phyloP scores from a whole-genome alignment of 2,329 filamentous ascomycete species.

The Trichothecium roseum region DNA sequence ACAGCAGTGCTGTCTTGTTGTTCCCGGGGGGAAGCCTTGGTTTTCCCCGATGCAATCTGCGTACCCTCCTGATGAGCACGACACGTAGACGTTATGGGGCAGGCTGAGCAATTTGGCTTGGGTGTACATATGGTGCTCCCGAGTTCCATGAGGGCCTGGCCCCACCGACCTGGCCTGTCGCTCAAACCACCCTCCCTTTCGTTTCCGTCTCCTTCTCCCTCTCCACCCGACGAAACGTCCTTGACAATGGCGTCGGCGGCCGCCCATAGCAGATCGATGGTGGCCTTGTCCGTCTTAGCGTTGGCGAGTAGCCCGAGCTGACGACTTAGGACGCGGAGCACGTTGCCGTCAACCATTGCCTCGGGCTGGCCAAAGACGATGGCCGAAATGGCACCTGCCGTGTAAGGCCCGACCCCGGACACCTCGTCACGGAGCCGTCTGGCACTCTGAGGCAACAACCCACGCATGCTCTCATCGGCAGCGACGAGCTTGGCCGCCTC shows the following conservation, averaged over 20 bases:
- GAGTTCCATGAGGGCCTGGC: conserved; percentile 55
- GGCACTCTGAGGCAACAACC: conserved; percentile 37
- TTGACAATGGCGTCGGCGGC: conserved; percentile 46
- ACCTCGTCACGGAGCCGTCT: conserved; percentile 37
- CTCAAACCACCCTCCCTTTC: conserved; percentile 24
- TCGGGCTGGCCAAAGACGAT: conserved; percentile 51
- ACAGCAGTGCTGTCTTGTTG: conserved; percentile 8
- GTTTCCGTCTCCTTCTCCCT: conserved; percentile 5
- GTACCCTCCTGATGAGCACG: conserved; percentile 39
- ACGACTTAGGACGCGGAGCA: conserved; percentile 48
- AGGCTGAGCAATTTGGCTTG: conserved; percentile 42
- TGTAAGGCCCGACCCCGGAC: conserved; percentile 52
- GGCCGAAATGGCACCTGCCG: conserved; percentile 50
- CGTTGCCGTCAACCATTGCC: conserved; percentile 55
- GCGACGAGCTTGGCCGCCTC: conserved; percentile 43
- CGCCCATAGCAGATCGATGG: conserved; percentile 46
- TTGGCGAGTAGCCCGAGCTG: conserved; percentile 48
- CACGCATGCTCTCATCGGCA: conserved; percentile 25
- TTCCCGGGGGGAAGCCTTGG: neutral
- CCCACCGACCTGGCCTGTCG: conserved; percentile 48
- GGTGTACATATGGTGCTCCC: conserved; percentile 53
- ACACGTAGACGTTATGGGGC: conserved; percentile 40
- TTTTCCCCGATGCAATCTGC: conserved; percentile 12
- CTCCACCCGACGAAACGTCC: conserved; percentile 26
- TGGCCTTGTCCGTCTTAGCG: conserved; percentile 42